Base-by-base conservation (phyloP, 1,139 yeast genomes). In the Taphrina deformans region DNA sequence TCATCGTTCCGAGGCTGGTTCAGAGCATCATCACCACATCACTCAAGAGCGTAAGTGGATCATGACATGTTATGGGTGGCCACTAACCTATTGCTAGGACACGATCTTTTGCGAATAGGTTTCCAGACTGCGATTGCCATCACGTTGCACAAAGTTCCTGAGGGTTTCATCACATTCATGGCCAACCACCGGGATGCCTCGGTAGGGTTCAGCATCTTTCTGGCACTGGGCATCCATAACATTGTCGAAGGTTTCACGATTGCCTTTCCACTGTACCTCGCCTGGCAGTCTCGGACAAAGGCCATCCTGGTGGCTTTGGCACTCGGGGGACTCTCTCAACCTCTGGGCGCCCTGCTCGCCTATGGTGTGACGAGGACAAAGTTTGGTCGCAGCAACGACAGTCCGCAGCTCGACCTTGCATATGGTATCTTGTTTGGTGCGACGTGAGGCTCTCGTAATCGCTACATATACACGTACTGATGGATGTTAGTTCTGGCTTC, bases 171-270 rank as follows among this genome's bases (percentile, higher is more conserved):
- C 65, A 88, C 96, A 45, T 93, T 82, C 74, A 84, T 92, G 1
- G 88, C 96, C 0, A 82, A 91, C 0, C 84, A 85, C 69, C 89
- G 96, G 0, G 85, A 89, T 72, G 85, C 87, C 0, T 77, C 81
- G 58, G 77, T 91, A 33, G 98, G 98, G 0, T 73, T 90, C 38
- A 83, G 89, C 18, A 89, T 93, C 12, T 92, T 93, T 72, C 74
- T 91, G 26, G 90, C 97, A 65, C 80, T 93, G 71, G 84, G 92
- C 23, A 83, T 92, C 33, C 99, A 93, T 77, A 93, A 93, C 75
- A 85, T 90, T 70, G 87, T 92, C n/a, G 99, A 93, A 75, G 99
- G 99, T 0, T 91, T 93, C 74, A 85, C 95, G 26, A 91, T 93
- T 89, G 90, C 96, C 21, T 79, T 92, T 66, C 99, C 99, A 0